Percentiles rank a stretch among this genome's conserved stretches.
These are phyloP conservation scores for Psilocybe sp. DNA, from an alignment of 768 basidiomycete species.

Conservation along the genomic window DNA sequence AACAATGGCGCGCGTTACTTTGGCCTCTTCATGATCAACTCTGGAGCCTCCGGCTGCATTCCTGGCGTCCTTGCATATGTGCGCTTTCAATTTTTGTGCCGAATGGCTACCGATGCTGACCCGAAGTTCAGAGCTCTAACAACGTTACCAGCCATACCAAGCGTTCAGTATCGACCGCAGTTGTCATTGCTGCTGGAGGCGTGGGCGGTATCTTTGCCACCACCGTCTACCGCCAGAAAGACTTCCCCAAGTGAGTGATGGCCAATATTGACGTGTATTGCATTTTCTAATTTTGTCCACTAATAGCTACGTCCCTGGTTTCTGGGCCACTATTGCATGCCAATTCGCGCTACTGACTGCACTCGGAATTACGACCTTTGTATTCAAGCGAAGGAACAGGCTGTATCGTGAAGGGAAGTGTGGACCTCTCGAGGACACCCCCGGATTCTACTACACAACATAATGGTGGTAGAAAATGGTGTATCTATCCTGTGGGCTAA, in stretches of 20 bases:
- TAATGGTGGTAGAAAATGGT: constrained; percentile 9
- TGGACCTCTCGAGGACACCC: constrained; percentile 27
- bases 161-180: constrained; percentile 43
- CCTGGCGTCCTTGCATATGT: constrained; percentile 51
- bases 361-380: constrained; percentile 35
- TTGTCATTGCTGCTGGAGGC: constrained; percentile 47
- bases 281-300: no score
- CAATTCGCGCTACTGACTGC: constrained; percentile 39
- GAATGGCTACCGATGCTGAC: constrained; percentile 5
- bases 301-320: constrained; percentile 39
- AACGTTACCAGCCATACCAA: constrained; percentile 50
- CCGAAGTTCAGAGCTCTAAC: constrained; percentile 38
- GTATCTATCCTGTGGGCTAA: no score
- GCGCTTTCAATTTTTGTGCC: constrained; percentile 16
- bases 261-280: no score
- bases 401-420: constrained; percentile 24
- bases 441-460: constrained; percentile 33
- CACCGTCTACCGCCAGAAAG: constrained; percentile 42
- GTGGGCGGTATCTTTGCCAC: constrained; percentile 48
- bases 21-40: constrained; percentile 46
- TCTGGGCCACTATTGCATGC: constrained; percentile 42
- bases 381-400: constrained; percentile 36
- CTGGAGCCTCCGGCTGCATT: constrained; percentile 43
- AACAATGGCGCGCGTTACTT: constrained; percentile 36
- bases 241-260: constrained; percentile 26